Evolutionary conservation across 1,284 basidiomycete genomes (phyloP).

Genomic region (Ustanciosporium gigantosporum): DNA sequence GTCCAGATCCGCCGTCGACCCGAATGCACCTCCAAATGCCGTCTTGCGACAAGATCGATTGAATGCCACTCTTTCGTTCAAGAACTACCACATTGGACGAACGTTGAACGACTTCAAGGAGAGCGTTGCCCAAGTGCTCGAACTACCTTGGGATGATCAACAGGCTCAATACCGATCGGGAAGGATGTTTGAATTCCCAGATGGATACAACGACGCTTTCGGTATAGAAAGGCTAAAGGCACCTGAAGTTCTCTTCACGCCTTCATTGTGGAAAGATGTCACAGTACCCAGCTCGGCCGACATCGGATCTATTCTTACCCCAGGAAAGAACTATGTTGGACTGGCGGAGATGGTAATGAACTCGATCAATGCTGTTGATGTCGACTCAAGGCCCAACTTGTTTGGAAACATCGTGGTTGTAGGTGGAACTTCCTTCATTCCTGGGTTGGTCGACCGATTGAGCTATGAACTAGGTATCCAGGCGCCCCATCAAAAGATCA

Average conservation of each 20-base stretch:
- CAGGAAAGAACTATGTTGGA: conserved; percentile 18
- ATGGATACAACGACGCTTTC: conserved; percentile 86
- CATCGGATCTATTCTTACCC: conserved; percentile 12
- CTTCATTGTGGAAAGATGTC: conserved; percentile 68
- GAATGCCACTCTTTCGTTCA: conserved; percentile 72
- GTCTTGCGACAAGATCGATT: conserved; percentile 54
- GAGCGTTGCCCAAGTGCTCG: conserved; percentile 78
- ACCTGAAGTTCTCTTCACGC: conserved; percentile 87
- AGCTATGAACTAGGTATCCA: conserved; percentile 75
- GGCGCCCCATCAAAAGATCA: conserved; percentile 69
- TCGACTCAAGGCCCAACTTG: conserved; percentile 85
- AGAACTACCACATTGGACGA: conserved; percentile 76
- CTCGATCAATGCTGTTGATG: conserved; percentile 82
- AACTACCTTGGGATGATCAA: conserved; percentile 87
- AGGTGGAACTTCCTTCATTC: conserved; percentile 83
- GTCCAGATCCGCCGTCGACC: conserved; percentile 71
- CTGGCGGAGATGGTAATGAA: conserved; percentile 70
- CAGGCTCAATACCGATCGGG: conserved; percentile 43
- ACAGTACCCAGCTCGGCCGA: conserved; percentile 20
- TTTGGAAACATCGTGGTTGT: conserved; percentile 92
- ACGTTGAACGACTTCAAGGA: conserved; percentile 95
- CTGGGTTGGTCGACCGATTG: conserved; percentile 84
- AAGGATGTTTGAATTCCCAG: conserved; percentile 85
- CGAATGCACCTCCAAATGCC: conserved; percentile 68
- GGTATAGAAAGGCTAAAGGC: conserved; percentile 79